Evolutionary conservation across 768 basidiomycete genomes (phyloP), one percentile per base, ranked within the genome.

Genomic region (Ramaria sp.): DNA sequence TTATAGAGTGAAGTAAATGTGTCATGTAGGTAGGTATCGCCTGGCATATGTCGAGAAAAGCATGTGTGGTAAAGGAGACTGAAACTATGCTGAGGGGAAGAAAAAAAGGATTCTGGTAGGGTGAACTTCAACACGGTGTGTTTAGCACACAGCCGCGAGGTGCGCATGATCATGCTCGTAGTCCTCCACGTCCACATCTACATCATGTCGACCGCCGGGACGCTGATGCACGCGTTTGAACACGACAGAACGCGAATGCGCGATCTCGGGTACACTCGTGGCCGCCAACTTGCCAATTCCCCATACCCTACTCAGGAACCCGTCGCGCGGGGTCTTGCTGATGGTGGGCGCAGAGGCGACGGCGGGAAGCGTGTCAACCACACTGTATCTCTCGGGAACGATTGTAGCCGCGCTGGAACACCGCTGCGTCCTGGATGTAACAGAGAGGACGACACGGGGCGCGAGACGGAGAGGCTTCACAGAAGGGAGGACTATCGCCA

Each of bases 391-490:
- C 9, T 30, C 48, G 27, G 27, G 48, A 3, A 31, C 48, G 15
- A 49, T 49, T 1, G 27, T 49, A 27, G 48, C 48, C 22, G 48
- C 48, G 24, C 48, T 49, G 17, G 48, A 30, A 24, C 27, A 49
- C 2, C 48, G 48, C 27, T 49, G 48, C 6, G 48, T 33, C 48
- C 31, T 49, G 22, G 48, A 49, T 33, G 31, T 49, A 13, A 43
- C 42, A 43, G 42, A 43, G 42, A 7, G 7, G 17, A 43, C 17
- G 20, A 22, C 42, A 5, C 54, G 41, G n/a, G 46, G 31, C n/a
- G 48, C 55, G 46, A 57, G 31, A 24, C 48, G 45, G 13, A 57
- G 55, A 9, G 47, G 55, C 47, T 57, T 48, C 47, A 45, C 49
- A n/a, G 46, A 13, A 15, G 48, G 48, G 17, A 49, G 27, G 17